These are phyloP conservation scores for Penicillium brevicompactum DNA, from an alignment of 2,329 filamentous ascomycete genomes.

Conservation along the genomic window DNA sequence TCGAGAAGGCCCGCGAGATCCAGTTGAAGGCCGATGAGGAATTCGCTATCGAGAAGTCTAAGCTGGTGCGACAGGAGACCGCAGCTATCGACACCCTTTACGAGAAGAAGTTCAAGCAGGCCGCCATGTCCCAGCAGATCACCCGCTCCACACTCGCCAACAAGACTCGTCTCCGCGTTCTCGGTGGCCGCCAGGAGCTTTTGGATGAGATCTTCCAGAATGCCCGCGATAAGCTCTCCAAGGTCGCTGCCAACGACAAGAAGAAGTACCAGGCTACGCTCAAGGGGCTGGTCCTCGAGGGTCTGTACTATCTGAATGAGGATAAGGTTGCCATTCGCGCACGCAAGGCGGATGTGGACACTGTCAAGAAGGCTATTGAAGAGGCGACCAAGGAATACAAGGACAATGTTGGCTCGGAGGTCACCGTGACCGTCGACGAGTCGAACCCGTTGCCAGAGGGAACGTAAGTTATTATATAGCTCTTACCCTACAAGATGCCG, in stretches of 20 bases:
- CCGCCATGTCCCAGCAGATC: conserved; percentile 98
- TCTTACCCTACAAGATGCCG: neutral
- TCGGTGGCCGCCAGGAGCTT: conserved; percentile 84
- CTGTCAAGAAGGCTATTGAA: conserved; percentile 76
- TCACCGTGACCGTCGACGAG: conserved; percentile 74
- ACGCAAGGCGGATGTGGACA: conserved; percentile 75
- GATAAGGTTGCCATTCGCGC: conserved; percentile 72
- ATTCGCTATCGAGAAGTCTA: conserved; percentile 98
- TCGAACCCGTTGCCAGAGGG: conserved; percentile 76
- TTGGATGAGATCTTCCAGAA: conserved; percentile 87
- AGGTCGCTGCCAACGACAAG: conserved; percentile 56
- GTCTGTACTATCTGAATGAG: conserved; percentile 85
- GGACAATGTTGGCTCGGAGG: conserved; percentile 70
- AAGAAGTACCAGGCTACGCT: conserved; percentile 73
- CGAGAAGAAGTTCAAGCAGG: conserved; percentile 99
- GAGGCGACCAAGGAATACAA: conserved; percentile 82
- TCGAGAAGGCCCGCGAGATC: conserved; percentile 96
- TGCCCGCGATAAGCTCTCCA: conserved; percentile 70
- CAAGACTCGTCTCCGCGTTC: conserved; percentile 88
- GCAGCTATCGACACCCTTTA: conserved; percentile 88
- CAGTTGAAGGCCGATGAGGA: conserved; percentile 98
- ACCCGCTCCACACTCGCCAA: conserved; percentile 94
- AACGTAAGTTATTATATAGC: conserved; percentile 64
- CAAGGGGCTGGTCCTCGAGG: conserved; percentile 83
- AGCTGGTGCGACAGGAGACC: conserved; percentile 94